Evolutionary conservation across 495 filamentous ascomycete genomes (phyloP).

Genomic region (Penicillium silybi): DNA sequence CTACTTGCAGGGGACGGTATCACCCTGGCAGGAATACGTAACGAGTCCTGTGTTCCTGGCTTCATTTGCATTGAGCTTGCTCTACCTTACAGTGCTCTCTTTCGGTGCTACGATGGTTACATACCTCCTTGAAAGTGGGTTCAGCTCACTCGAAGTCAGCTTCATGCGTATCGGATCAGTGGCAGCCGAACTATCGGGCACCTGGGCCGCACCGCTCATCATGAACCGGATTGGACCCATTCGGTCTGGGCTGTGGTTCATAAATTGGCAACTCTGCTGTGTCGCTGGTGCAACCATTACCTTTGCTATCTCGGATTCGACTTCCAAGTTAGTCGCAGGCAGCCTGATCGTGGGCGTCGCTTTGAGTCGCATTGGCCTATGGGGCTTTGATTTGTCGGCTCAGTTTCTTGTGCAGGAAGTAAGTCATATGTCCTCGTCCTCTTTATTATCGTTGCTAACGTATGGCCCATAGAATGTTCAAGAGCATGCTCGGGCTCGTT

Average conservation of each 20-base stretch:
- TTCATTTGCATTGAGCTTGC: constrained; percentile 50
- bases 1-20: constrained; percentile 9
- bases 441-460: neutral
- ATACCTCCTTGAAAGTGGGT: constrained; percentile 53
- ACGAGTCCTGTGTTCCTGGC: constrained; percentile 44
- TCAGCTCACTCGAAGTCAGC: constrained; percentile 50
- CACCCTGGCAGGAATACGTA: constrained; percentile 40
- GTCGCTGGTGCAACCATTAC: constrained; percentile 39
- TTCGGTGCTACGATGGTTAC: constrained; percentile 60
- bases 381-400: constrained; percentile 64
- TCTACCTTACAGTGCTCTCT: constrained; percentile 57
- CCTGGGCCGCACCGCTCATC: constrained; percentile 46
- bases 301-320: constrained; percentile 35
- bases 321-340: constrained; percentile 32
- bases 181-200: constrained; percentile 46
- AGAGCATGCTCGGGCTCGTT: constrained; percentile 46
- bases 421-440: constrained; percentile 11
- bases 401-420: constrained; percentile 67
- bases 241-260: constrained; percentile 59
- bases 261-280: constrained; percentile 57
- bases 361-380: constrained; percentile 60
- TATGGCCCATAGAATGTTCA: constrained; percentile 42
- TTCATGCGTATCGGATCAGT: constrained; percentile 50
- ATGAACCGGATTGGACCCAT: constrained; percentile 55
- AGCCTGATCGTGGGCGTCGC: constrained; percentile 50